Evolutionary conservation across 441 rosid genomes (phyloP).

Genomic region (Francoa sonchifolia): DNA sequence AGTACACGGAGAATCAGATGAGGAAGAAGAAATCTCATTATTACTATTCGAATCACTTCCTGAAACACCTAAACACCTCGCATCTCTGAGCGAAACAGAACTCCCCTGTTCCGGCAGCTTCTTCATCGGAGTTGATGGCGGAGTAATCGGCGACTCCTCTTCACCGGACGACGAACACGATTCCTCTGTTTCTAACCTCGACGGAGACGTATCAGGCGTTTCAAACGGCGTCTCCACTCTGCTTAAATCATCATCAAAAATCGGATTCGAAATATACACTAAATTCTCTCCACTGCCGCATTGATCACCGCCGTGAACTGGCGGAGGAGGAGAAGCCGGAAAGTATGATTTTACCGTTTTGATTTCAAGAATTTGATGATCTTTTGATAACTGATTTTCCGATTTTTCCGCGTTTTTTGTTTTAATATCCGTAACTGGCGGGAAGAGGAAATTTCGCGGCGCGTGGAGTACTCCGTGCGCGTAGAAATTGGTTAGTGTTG

Average conservation of each 20-base stretch:
- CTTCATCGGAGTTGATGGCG: slow-evolving; percentile 76
- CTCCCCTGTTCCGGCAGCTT: slow-evolving; percentile 60
- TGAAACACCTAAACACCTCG: slow-evolving; percentile 35
- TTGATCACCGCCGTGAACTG: too few species aligned
- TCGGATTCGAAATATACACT: slow-evolving; percentile 79
- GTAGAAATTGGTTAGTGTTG: slow-evolving; percentile 26
- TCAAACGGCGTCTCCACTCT: slow-evolving; percentile 48
- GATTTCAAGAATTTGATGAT: slow-evolving; percentile 20
- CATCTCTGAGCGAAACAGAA: slow-evolving; percentile 47
- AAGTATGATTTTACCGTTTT: too few species aligned
- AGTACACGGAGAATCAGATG: slow-evolving; percentile 51
- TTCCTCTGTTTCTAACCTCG: slow-evolving; percentile 33
- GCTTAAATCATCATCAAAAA: slow-evolving; percentile 33
- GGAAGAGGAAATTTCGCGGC: slow-evolving; percentile 44
- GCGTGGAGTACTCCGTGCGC: slow-evolving; percentile 59
- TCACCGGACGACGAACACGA: slow-evolving; percentile 30
- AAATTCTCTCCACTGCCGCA: slow-evolving; percentile 21
- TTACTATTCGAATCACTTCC: slow-evolving; percentile 29
- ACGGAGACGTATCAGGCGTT: slow-evolving; percentile 74
- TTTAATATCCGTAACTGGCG: slow-evolving; percentile 21
- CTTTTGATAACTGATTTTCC: slow-evolving; percentile 14
- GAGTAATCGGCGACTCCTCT: slow-evolving; percentile 28
- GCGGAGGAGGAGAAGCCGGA: too few species aligned
- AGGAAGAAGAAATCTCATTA: slow-evolving; percentile 42
- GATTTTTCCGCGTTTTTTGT: slow-evolving; percentile 10